Percentiles rank a stretch among this genome's conserved stretches.
These are phyloP conservation scores for Talaromyces marneffei DNA, from an alignment of 2,329 filamentous ascomycete genomes.

Conservation along the genomic window DNA sequence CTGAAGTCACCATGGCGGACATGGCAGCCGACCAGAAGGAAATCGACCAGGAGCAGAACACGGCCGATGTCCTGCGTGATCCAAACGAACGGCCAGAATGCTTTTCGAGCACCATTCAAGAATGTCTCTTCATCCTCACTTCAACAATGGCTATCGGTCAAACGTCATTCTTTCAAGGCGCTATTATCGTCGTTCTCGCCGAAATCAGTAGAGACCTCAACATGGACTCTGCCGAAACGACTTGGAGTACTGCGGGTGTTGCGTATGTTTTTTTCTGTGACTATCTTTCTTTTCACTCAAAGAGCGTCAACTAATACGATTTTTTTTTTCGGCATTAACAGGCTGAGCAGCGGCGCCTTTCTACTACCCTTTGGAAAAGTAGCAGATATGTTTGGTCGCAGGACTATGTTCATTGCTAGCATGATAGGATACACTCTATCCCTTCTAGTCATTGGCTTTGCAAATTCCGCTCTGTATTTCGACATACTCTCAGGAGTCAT, in stretches of 20 bases:
- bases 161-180: slow-evolving; percentile 54
- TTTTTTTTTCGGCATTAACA: slow-evolving; percentile 21
- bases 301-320: too few species aligned
- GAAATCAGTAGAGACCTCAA: slow-evolving; percentile 54
- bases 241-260: slow-evolving; percentile 61
- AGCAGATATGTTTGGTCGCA: slow-evolving; percentile 62
- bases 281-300: neutral
- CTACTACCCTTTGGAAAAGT: slow-evolving; percentile 61
- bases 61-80: neutral
- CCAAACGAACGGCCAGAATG: slow-evolving; percentile 30
- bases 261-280: slow-evolving; percentile 37
- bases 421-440: slow-evolving; percentile 56
- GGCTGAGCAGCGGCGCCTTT: slow-evolving; percentile 58
- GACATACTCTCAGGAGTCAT: slow-evolving; percentile 60
- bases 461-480: slow-evolving; percentile 53
- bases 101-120: slow-evolving; percentile 58
- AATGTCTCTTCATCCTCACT: slow-evolving; percentile 60
- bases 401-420: slow-evolving; percentile 54
- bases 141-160: slow-evolving; percentile 63
- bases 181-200: slow-evolving; percentile 57
- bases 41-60: slow-evolving; percentile 5
- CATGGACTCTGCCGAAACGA: slow-evolving; percentile 62
- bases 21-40: neutral
- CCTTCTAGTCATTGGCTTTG: slow-evolving; percentile 55
- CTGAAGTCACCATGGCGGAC: neutral